These are phyloP conservation scores for Zymoseptoria crescenta DNA, from an alignment of 2,329 filamentous ascomycete species.

Conservation along the genomic window DNA sequence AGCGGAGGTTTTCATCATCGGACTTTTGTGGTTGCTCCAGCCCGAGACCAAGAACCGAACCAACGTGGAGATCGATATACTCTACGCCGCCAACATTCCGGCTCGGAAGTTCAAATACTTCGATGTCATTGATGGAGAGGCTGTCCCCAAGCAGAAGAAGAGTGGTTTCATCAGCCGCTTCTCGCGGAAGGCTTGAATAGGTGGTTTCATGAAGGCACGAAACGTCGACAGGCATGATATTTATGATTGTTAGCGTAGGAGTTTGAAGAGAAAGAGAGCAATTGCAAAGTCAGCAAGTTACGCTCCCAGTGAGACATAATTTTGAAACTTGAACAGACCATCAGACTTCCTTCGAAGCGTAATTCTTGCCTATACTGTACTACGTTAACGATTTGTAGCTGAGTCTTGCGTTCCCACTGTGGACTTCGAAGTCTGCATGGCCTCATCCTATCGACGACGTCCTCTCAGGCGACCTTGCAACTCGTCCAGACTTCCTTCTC, in stretches of 20 bases:
- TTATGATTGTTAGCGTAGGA: neutral
- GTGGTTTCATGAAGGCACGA: neutral
- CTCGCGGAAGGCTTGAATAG: slow-evolving; percentile 10
- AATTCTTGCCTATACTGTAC: neutral
- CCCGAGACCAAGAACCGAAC: slow-evolving; percentile 35
- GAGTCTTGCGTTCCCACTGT: too few species aligned
- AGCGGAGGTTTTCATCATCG: slow-evolving; percentile 30
- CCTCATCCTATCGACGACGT: too few species aligned
- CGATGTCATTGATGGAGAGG: slow-evolving; percentile 18
- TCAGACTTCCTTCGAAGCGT: neutral
- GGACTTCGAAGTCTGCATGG: too few species aligned
- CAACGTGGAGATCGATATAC: slow-evolving; percentile 29
- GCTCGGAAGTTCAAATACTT: slow-evolving; percentile 18
- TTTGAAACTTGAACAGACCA: neutral
- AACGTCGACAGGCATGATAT: neutral
- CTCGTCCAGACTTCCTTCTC: too few species aligned
- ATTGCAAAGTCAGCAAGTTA: neutral
- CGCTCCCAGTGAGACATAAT: neutral
- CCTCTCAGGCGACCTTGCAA: too few species aligned
- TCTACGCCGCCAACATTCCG: slow-evolving; percentile 15
- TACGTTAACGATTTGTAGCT: too few species aligned
- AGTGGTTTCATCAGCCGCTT: slow-evolving; percentile 14
- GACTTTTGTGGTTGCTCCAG: slow-evolving; percentile 29
- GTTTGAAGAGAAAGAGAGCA: neutral
- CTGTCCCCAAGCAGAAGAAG: slow-evolving; percentile 15